A percentile compares a stretch with the other conserved stretches of the same genome.
These are phyloP conservation scores for Yarrowia porcina DNA, from an alignment of 805 yeast genomes.

Conservation along the genomic window DNA sequence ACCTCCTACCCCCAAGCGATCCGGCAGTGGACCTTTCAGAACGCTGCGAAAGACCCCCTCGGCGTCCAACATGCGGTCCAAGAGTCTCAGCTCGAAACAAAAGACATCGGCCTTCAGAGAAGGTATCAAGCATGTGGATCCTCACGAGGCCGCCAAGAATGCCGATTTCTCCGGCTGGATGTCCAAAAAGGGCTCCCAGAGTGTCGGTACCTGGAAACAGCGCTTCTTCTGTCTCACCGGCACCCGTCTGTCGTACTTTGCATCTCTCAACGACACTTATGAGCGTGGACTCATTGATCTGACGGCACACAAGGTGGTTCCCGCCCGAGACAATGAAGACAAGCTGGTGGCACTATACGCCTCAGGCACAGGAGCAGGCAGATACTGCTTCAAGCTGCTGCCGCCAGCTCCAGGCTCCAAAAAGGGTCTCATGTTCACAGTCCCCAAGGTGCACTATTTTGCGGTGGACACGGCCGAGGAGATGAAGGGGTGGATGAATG, in stretches of 20 bases:
- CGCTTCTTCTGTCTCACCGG: conserved; percentile 86
- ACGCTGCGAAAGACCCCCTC: conserved; percentile 18
- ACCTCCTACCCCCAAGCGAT: conserved; percentile 16
- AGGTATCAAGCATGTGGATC: conserved; percentile 74
- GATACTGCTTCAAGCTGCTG: conserved; percentile 78
- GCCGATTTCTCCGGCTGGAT: conserved; percentile 91
- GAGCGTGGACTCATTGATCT: conserved; percentile 95
- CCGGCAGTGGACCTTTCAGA: conserved; percentile 9
- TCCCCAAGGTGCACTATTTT: conserved; percentile 92
- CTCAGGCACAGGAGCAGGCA: conserved; percentile 90
- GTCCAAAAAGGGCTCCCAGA: conserved; percentile 83
- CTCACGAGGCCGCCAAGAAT: conserved; percentile 70
- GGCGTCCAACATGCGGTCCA: conserved; percentile 14
- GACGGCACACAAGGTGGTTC: conserved; percentile 87
- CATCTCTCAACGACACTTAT: conserved; percentile 68
- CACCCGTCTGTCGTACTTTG: conserved; percentile 85
- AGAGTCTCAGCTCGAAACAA: conserved; percentile 32
- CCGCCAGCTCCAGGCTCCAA: conserved; percentile 98
- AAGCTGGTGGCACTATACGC: conserved; percentile 83
- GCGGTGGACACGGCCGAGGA: conserved; percentile 91
- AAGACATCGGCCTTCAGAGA: conserved; percentile 53
- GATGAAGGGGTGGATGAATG: conserved; percentile 93
- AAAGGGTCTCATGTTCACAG: conserved; percentile 93
- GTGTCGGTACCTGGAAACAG: conserved; percentile 88
- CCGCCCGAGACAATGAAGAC: conserved; percentile 75